Base-by-base conservation (phyloP, 176 grass and related monocot species). In the Hyparrhenia diplandra region DNA sequence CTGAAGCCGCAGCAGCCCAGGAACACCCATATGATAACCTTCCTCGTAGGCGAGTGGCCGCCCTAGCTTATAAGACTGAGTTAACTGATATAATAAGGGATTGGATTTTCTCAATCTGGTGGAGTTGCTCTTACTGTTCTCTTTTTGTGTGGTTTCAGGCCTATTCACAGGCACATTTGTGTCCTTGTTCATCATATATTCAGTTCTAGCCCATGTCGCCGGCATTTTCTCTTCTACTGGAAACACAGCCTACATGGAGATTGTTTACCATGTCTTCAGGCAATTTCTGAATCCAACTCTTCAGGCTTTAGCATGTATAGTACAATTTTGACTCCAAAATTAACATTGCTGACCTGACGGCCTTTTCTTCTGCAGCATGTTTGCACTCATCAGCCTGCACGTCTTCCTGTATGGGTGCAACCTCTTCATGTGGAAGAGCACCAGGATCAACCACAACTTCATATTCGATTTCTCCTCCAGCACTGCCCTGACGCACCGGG, bases 391-490 rank as follows among this genome's bases (percentile, higher is more conserved):
- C 45, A 98, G 92, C 73, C 64, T 98, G 79, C 96, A 98, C 47
- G 82, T 89, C 79, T 98, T 98, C 74, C 47, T 98, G 17, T 98
- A 98, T 28, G 96, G 96, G 1, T 98, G 96, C 88, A 95, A 98
- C 68, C 78, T 98, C 14, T 89, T 91, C 75, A 79, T 91, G 84
- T 98, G 96, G 96, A 95, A 89, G 79, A 82, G 67, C 61, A 93
- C 92, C 28, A 68, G 96, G 79, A 98, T 98, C 43, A 98, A 86
- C 76, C 39, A 86, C 68, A 98, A 98, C 29, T 98, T 95, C 90
- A 95, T 98, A 51, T 98, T 98, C 2, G 92, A 95, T 23, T 93
- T 98, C 73, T 78, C 85, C 10, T 67, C 86, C 0, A 91, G 29
- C 72, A 95, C 96, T 0, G 96, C 92, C 58, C 82, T 98, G 8